Conservation (phyloP, 2,329 filamentous ascomycete genomes). For the Diaporthe nobilis region DNA sequence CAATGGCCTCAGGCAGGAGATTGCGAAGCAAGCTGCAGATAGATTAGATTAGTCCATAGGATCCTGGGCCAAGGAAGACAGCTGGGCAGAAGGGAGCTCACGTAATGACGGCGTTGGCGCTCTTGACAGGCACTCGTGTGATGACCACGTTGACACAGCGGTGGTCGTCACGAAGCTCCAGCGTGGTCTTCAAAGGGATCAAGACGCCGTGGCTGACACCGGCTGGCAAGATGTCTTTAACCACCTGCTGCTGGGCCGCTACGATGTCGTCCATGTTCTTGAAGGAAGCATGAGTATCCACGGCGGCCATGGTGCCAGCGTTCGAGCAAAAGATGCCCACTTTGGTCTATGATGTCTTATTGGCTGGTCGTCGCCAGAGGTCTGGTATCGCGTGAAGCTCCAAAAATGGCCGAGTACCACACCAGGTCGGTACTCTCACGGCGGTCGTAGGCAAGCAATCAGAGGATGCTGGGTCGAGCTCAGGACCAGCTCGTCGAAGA, state of each 20-base stretch:
- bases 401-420: constrained; percentile 11
- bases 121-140: constrained; percentile 79
- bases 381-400: neutral
- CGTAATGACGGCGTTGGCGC: constrained; percentile 81
- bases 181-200: constrained; percentile 74
- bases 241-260: constrained; percentile 50
- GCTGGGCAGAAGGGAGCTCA: constrained; percentile 58
- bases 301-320: constrained; percentile 35
- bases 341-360: neutral
- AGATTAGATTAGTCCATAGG: constrained; percentile 48
- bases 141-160: constrained; percentile 75
- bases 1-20: constrained; percentile 71
- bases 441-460: constrained; percentile 35
- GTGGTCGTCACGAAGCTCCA: constrained; percentile 73
- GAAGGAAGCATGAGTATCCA: constrained; percentile 28
- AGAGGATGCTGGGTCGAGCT: constrained; percentile 23
- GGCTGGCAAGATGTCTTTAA: constrained; percentile 50
- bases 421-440: constrained; percentile 35
- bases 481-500: constrained; percentile 40
- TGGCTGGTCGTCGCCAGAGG: neutral
- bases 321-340: neutral
- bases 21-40: constrained; percentile 66
- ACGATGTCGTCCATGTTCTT: constrained; percentile 46
- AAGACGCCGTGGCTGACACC: constrained; percentile 64
- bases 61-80: constrained; percentile 9